Conservation (phyloP, 2,329 filamentous ascomycete genomes). For the Orbilia blumenaviensis region DNA sequence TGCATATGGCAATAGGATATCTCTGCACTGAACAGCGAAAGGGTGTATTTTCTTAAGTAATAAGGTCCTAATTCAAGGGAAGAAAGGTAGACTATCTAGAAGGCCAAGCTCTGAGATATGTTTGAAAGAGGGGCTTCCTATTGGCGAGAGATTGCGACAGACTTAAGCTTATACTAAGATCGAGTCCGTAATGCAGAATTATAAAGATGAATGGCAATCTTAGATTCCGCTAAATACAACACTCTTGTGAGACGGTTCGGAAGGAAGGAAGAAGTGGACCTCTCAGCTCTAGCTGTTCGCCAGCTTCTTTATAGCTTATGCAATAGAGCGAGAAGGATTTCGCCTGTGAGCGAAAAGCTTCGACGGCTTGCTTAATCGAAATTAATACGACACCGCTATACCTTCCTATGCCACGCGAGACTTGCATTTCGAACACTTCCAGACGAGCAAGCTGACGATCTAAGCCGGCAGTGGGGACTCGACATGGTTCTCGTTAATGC, state of each 20-base stretch:
- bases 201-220: not conserved
- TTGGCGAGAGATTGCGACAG: not conserved
- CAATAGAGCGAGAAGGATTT: not conserved
- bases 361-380: slow-evolving; percentile 17
- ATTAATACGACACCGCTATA: not conserved
- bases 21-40: not conserved
- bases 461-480: not conserved
- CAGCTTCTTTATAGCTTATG: slow-evolving; percentile 33
- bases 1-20: slow-evolving; percentile 5
- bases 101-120: not conserved
- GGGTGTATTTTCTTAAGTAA: not conserved
- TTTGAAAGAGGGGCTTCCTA: not conserved
- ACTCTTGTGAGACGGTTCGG: not conserved
- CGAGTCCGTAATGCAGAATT: not conserved
- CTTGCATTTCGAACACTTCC: slow-evolving; percentile 21
- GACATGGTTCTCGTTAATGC: slow-evolving; percentile 28
- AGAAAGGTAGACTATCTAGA: not conserved
- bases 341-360: slow-evolving; percentile 21
- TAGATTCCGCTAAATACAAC: not conserved
- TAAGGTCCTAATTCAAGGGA: not conserved
- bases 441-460: slow-evolving; percentile 5
- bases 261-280: slow-evolving; percentile 26
- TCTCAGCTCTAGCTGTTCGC: slow-evolving; percentile 19
- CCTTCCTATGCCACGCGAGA: slow-evolving; percentile 33
- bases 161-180: not conserved